These are phyloP conservation scores for Cladosporium oxysporum DNA, from an alignment of 2,329 filamentous ascomycete genomes.

Conservation along the genomic window DNA sequence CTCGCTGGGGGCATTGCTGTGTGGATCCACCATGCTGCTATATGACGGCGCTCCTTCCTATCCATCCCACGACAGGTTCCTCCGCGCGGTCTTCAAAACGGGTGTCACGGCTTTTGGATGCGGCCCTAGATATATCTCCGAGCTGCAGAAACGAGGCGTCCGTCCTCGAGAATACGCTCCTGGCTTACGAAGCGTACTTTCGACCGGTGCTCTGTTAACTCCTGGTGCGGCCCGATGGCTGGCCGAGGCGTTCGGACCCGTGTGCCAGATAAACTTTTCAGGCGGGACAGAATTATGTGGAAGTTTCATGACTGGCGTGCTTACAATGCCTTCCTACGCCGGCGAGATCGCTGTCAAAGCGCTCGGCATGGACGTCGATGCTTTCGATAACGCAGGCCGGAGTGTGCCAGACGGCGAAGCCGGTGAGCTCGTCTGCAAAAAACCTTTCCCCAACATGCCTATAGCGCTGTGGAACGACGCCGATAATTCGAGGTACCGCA, in stretches of 20 bases:
- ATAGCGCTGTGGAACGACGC: slow-evolving; percentile 46
- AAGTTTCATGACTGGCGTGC: slow-evolving; percentile 65
- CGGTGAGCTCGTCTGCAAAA: slow-evolving; percentile 70
- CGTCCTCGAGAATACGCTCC: slow-evolving; percentile 52
- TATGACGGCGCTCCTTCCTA: slow-evolving; percentile 80
- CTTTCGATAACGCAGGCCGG: slow-evolving; percentile 54
- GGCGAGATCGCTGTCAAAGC: slow-evolving; percentile 56
- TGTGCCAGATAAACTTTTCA: slow-evolving; percentile 45
- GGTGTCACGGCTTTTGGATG: slow-evolving; percentile 70
- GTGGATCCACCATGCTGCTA: slow-evolving; percentile 62
- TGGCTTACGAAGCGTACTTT: slow-evolving; percentile 62
- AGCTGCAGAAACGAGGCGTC: slow-evolving; percentile 58
- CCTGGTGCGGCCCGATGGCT: too few species aligned
- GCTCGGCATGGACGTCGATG: slow-evolving; percentile 54
- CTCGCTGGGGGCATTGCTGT: slow-evolving; percentile 58
- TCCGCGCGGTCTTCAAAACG: slow-evolving; percentile 62
- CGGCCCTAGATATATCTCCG: slow-evolving; percentile 72
- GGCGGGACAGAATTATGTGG: slow-evolving; percentile 75
- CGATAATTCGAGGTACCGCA: slow-evolving; percentile 41
- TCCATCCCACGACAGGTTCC: slow-evolving; percentile 63
- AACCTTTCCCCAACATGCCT: slow-evolving; percentile 73
- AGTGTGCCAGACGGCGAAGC: slow-evolving; percentile 62
- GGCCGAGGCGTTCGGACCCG: too few species aligned
- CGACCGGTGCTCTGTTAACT: slow-evolving; percentile 47
- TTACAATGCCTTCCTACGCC: slow-evolving; percentile 63